A percentile compares a stretch with the other conserved stretches of the same genome.
Evolutionary conservation across 352 stramenopile species (phyloP).

Genomic region (Globisporangium nagaii): DNA sequence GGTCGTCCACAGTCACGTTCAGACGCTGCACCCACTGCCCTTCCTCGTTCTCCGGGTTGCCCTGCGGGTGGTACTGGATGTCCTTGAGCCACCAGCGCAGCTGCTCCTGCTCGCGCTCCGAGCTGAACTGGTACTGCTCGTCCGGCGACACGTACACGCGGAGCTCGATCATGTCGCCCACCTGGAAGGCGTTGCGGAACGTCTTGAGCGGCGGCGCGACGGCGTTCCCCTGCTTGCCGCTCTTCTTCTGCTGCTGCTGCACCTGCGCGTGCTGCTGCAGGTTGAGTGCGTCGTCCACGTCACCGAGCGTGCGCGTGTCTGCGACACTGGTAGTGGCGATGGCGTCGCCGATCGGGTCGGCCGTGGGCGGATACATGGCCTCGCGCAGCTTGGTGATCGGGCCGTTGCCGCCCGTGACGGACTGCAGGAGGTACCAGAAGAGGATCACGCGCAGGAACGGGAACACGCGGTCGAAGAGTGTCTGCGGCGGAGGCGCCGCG

Average conservation of each 20-base stretch:
- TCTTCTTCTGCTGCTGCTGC: neutral
- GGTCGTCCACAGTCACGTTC: constrained; percentile 72
- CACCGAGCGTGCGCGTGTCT: neutral
- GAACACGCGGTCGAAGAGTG: constrained; percentile 54
- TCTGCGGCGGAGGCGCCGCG: constrained; percentile 17
- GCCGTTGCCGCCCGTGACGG: constrained; percentile 21
- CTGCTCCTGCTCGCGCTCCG: constrained; percentile 41
- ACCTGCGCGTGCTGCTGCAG: constrained; percentile 7
- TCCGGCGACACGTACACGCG: constrained; percentile 64
- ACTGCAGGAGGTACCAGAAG: constrained; percentile 80
- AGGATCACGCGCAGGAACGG: constrained; percentile 68
- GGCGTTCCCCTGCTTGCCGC: neutral
- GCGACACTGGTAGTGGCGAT: neutral
- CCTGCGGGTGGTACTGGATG: constrained; percentile 41
- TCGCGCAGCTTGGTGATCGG: constrained; percentile 8
- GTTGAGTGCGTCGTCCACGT: constrained; percentile 4
- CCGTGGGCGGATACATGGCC: constrained; percentile 11
- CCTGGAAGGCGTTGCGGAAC: constrained; percentile 53
- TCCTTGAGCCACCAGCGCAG: constrained; percentile 54
- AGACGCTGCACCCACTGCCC: constrained; percentile 35
- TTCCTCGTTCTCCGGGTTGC: constrained; percentile 47
- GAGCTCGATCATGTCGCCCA: constrained; percentile 44
- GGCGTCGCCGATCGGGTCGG: constrained; percentile 10
- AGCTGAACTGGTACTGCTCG: constrained; percentile 42
- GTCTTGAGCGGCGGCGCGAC: constrained; percentile 13